Base-by-base conservation (phyloP, 495 filamentous ascomycete species). In the Platismatia glauca region DNA sequence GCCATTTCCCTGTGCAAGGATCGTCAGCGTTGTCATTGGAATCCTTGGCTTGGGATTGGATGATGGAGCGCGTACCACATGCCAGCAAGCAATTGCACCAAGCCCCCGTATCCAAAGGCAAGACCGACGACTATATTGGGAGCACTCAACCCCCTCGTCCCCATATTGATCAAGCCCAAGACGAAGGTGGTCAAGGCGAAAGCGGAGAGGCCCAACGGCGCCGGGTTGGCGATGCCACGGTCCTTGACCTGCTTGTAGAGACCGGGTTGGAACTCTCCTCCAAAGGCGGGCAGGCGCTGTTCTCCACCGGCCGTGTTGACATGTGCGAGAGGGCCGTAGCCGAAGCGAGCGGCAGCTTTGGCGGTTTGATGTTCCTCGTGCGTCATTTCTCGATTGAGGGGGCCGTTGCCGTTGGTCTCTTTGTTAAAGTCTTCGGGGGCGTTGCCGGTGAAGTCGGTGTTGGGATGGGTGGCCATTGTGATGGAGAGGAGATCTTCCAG, bases 171-270 rank as follows among this genome's bases (percentile, higher is more conserved):
- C 61, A 84, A 76, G 46, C 89, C 91, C 59, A 98, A 82, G 37
- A 97, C 88, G 75, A 97, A 97, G 57, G 94, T 97, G 61, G 93
- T 97, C 71, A 97, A 79, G 64, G 93, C 94, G 82, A 97, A 97
- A 80, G 89, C 94, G 60, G 78, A 82, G 62, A 94, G 83, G 68
- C 89, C 89, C 46, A 96, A 82, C 44, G 93, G 92, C 53, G 89
- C 92, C 29, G 90, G 89, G 74, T 93, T 93, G 78, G 81, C 90
- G 72, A 93, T 85, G 78, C 93, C 95, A 76, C 90, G 87, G 61
- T 79, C 71, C 73, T 84, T 84, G 70, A 86, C 84, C 38, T 86
- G 75, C 74, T 81, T 85, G 81, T 91, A 96, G 56, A 91, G 84
- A 84, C 91, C 94, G 58, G 93, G 93, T 77, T 97, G 93, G 80